Base-by-base conservation (phyloP, 2,329 filamentous ascomycete genomes). In the Penicillium sp. region DNA sequence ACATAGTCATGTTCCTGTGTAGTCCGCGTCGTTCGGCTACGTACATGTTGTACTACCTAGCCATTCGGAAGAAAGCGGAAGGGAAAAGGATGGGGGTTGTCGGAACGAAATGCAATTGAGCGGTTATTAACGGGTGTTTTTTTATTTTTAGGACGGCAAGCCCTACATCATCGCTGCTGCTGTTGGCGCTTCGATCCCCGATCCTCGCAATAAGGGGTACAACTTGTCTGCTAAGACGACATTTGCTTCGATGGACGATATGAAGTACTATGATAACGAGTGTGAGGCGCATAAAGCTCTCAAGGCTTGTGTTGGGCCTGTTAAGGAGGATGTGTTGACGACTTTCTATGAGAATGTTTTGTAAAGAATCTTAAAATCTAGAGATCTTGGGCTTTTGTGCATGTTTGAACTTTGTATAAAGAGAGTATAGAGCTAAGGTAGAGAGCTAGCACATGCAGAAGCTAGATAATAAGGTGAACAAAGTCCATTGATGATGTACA, bases 201-300 rank as follows among this genome's bases (percentile, higher is more conserved):
- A 89, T 65, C 77, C 82, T 19, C 83, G 87, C 31, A 81, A 79
- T 63, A 83, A 88, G 71, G 88, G 87, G 43, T 90, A 82, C 77
- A 90, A 86, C 8, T 67, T 90, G 53, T 80, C 84, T 17, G 83
- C 83, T 49, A 83, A 86, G 70, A 86, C 82, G 41, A 82, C 83
- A 47, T 91, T 91, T 68, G 81, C 82, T 45, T 86, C 76, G 58
- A 67, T 85, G 54, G 86, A 86, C 13, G 88, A 90, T 70, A 86
- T 90, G 83, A 79, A 83, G 64, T 91, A 83, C 75, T 91, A 89
- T 71, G 88, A 90, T 70, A 77, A 78, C 10, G 78, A 81, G 49
- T 85, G 83, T 62, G 78, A 77, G 63, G 83, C 83, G 33, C 85
- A 87, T 64, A 74, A 74, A 56, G 77, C 73, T 27, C 71, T 87